These are phyloP conservation scores for Flaveria floridana DNA, from an alignment of 140 eudicot species.

Conservation along the genomic window DNA sequence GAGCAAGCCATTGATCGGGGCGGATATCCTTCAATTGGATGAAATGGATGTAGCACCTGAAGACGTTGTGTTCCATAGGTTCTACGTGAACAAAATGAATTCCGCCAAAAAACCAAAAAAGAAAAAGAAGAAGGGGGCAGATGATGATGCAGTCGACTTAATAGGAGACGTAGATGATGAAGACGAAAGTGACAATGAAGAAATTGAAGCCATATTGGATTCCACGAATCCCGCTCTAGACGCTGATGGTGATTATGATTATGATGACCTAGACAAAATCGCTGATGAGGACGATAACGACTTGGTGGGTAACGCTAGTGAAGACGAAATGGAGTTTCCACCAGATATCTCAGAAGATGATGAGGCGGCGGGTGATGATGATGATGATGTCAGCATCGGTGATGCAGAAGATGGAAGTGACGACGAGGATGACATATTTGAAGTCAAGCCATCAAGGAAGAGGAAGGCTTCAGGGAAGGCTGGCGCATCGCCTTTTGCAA, in stretches of 20 bases:
- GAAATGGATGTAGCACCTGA: conserved; percentile 91
- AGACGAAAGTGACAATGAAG: conserved; percentile 81
- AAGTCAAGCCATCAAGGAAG: conserved; percentile 40
- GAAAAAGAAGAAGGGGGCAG: conserved; percentile 69
- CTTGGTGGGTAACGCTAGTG: conserved; percentile 67
- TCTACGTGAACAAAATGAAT: conserved; percentile 80
- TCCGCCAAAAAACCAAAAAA: conserved; percentile 72
- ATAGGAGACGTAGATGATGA: conserved; percentile 50
- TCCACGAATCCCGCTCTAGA: conserved; percentile 46
- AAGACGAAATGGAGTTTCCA: conserved; percentile 59
- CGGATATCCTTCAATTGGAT: conserved; percentile 75
- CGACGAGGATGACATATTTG: conserved; percentile 42
- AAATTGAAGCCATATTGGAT: conserved; percentile 71
- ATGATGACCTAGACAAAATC: conserved; percentile 64
- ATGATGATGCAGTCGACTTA: conserved; percentile 75
- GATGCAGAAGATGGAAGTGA: conserved; percentile 71
- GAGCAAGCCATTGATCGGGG: conserved; percentile 75
- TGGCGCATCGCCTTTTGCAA: conserved; percentile 89
- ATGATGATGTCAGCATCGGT: conserved; percentile 40
- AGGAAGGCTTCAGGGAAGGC: conserved; percentile 39
- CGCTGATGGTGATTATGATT: conserved; percentile 70
- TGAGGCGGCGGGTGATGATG: conserved; percentile 33
- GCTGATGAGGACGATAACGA: conserved; percentile 78
- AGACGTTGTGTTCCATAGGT: conserved; percentile 87
- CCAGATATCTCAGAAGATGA: conserved; percentile 41